Percentiles rank a stretch among this genome's conserved stretches.
phyloP scores from a whole-genome alignment of 148 eudicot genomes.

The Rhododendron ferrugineum region DNA sequence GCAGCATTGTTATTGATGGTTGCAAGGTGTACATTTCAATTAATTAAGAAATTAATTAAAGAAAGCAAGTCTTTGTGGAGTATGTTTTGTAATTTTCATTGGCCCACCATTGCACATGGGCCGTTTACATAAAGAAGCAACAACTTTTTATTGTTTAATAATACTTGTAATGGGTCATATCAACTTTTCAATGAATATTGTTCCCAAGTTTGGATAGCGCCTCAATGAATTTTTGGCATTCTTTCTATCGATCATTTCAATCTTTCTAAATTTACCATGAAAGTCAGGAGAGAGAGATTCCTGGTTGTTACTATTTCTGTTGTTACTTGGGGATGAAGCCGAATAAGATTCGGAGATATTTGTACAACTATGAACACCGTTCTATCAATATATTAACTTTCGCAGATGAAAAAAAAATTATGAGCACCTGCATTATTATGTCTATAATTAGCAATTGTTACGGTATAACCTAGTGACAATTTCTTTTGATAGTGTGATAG shows the following conservation, averaged over 20 bases:
- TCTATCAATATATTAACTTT: too few relatives aligned
- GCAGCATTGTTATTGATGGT: slow-evolving; percentile 36
- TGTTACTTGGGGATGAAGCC: too few relatives aligned
- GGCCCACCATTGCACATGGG: slow-evolving; percentile 52
- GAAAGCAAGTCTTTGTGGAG: slow-evolving; percentile 38
- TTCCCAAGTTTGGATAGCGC: slow-evolving; percentile 17
- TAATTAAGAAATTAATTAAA: slow-evolving; percentile 20
- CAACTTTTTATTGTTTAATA: slow-evolving; percentile 6
- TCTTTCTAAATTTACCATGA: background rate
- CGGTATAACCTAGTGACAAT: too few relatives aligned
- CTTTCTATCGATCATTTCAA: background rate
- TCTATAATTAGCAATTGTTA: too few relatives aligned
- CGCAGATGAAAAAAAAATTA: too few relatives aligned
- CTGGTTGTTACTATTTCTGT: background rate
- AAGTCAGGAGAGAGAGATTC: background rate
- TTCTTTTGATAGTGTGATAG: too few relatives aligned
- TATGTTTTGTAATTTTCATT: slow-evolving; percentile 34
- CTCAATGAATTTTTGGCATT: background rate
- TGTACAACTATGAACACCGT: too few relatives aligned
- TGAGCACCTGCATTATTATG: too few relatives aligned
- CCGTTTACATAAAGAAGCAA: slow-evolving; percentile 35
- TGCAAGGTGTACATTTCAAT: slow-evolving; percentile 38
- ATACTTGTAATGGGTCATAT: slow-evolving; percentile 18
- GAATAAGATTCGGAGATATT: too few relatives aligned
- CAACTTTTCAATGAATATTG: slow-evolving; percentile 22